Evolutionary conservation across 768 basidiomycete species (phyloP).

Genomic region (Clitopilus hobsonii): DNA sequence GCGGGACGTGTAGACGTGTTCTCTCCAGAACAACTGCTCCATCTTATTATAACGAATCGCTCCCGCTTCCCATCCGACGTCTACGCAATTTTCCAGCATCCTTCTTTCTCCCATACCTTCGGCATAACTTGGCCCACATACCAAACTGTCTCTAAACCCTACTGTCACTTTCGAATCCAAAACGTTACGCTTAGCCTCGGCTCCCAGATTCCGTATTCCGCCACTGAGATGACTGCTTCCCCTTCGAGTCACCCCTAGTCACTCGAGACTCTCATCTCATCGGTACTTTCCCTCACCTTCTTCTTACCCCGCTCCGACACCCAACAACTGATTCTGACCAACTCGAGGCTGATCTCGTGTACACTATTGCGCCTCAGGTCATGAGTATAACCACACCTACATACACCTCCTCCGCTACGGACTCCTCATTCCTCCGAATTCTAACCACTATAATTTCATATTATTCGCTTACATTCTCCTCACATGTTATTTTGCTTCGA

Average conservation of each 20-base stretch:
- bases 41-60: background rate
- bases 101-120: background rate
- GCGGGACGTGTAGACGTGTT: background rate
- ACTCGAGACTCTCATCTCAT: too few relatives aligned
- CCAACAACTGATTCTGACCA: too few relatives aligned
- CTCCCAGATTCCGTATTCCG: background rate
- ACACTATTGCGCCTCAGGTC: background rate
- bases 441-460: too few relatives aligned
- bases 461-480: too few relatives aligned
- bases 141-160: background rate
- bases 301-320: background rate
- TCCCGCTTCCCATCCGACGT: background rate
- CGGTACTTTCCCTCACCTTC: background rate
- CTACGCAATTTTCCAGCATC: background rate
- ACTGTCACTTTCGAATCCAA: too few relatives aligned
- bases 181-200: background rate
- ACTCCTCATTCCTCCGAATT: background rate
- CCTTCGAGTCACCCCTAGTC: background rate
- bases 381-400: too few relatives aligned
- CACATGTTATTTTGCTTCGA: too few relatives aligned
- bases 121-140: background rate
- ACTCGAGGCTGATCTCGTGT: background rate
- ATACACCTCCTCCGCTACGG: background rate
- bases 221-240: too few relatives aligned
- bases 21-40: background rate